Conservation (phyloP, 208 protist species). For the Naegleria lovaniensis region DNA sequence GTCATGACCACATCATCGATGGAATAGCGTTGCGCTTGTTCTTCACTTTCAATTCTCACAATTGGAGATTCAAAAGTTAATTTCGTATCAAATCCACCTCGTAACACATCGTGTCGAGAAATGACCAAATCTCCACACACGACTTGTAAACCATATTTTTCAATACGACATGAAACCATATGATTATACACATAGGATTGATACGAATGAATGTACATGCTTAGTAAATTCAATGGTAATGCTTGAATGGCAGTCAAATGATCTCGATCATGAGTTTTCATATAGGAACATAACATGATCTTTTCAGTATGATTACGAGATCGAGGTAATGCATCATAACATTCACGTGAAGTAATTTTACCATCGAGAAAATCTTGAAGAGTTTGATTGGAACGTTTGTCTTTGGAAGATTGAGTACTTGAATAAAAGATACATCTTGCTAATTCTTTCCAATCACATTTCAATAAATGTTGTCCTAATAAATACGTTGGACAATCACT, state of each 20-base stretch:
- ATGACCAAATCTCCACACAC: constrained; percentile 71
- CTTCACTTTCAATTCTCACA: constrained; percentile 17
- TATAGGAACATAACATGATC: neutral
- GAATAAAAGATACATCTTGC: constrained; percentile 64
- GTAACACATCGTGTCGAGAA: too few species aligned
- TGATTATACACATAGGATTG: constrained; percentile 86
- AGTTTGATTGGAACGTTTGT: neutral
- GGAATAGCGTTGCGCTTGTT: constrained; percentile 45
- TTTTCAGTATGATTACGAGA: neutral
- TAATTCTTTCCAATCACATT: constrained; percentile 58
- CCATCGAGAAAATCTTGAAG: neutral
- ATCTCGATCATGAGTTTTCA: constrained; percentile 39
- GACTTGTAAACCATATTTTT: constrained; percentile 43
- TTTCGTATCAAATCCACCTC: constrained; percentile 51
- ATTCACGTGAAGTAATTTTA: neutral
- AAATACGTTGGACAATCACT: constrained; percentile 63
- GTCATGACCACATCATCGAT: constrained; percentile 76
- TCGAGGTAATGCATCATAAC: neutral
- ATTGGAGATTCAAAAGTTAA: neutral
- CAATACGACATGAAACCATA: constrained; percentile 70
- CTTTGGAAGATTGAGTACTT: constrained; percentile 26
- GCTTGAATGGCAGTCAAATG: constrained; percentile 59
- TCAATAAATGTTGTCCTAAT: constrained; percentile 69
- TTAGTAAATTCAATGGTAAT: constrained; percentile 68
- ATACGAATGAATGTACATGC: constrained; percentile 85